phyloP scores from a whole-genome alignment of 2,329 filamentous ascomycete species.

The Hypoxylon sp. region DNA sequence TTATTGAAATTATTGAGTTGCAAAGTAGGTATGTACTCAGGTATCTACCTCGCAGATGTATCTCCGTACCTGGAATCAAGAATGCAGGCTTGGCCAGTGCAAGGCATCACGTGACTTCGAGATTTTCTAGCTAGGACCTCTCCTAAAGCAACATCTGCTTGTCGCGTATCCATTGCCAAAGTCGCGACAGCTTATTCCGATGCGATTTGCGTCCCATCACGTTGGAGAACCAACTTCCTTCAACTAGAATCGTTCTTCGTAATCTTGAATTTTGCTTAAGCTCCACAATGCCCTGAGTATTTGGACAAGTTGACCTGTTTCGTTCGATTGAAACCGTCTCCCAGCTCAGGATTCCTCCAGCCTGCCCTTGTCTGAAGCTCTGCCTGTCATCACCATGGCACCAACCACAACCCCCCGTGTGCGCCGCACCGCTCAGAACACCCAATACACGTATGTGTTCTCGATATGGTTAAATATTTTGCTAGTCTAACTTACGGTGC shows the following conservation, averaged over 20 bases:
- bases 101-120: conserved; percentile 32
- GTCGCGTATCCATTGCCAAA: conserved; percentile 30
- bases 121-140: conserved; percentile 14
- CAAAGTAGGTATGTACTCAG: too few relatives aligned
- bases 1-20: too few relatives aligned
- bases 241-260: background rate
- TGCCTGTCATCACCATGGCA: conserved; percentile 42
- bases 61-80: background rate
- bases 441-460: conserved; percentile 52
- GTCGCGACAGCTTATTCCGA: conserved; percentile 27
- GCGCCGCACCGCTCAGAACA: conserved; percentile 53
- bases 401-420: conserved; percentile 49
- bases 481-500: conserved; percentile 24
- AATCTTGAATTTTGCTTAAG: background rate
- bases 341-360: background rate
- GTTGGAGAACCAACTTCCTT: background rate
- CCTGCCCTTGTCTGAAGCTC: conserved; percentile 20
- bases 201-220: background rate
- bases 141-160: background rate
- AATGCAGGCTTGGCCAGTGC: conserved; percentile 11
- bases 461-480: background rate
- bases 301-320: background rate
- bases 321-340: conserved; percentile 3
- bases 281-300: conserved; percentile 5
- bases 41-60: conserved; percentile 1